Evolutionary conservation across 2,329 filamentous ascomycete species (phyloP).

Genomic region (Penicillium corylophilum): DNA sequence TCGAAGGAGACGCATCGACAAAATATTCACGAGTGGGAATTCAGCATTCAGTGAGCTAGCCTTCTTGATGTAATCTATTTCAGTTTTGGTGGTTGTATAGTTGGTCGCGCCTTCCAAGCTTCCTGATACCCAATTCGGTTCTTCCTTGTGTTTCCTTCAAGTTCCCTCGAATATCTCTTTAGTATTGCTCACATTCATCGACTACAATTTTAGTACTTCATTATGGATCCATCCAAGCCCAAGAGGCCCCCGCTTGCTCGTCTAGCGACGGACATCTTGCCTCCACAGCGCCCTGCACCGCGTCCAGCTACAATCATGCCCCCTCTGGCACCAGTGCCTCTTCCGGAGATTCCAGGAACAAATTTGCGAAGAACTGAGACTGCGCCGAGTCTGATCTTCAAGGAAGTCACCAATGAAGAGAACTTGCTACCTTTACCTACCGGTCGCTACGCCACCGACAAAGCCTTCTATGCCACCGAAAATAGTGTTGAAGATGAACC

Average conservation of each 20-base stretch:
- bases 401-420: constrained; percentile 26
- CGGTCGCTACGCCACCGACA: constrained; percentile 15
- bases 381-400: constrained; percentile 26
- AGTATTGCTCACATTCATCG: neutral
- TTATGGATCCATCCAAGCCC: constrained; percentile 13
- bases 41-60: constrained; percentile 31
- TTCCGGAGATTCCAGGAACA: constrained; percentile 20
- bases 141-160: neutral
- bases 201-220: neutral
- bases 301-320: constrained; percentile 1
- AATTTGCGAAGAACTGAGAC: constrained; percentile 18
- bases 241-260: constrained; percentile 19
- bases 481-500: constrained; percentile 19
- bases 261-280: constrained; percentile 13
- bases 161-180: neutral
- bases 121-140: neutral
- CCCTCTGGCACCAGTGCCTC: constrained; percentile 8
- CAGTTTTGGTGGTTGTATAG: neutral
- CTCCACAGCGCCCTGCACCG: constrained; percentile 7
- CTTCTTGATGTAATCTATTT: constrained; percentile 24
- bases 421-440: constrained; percentile 13
- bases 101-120: constrained; percentile 6
- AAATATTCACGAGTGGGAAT: constrained; percentile 48
- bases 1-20: constrained; percentile 47
- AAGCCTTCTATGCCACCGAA: constrained; percentile 10